Conservation (phyloP, 805 yeast genomes). For the Saturnispora zaruensis region DNA sequence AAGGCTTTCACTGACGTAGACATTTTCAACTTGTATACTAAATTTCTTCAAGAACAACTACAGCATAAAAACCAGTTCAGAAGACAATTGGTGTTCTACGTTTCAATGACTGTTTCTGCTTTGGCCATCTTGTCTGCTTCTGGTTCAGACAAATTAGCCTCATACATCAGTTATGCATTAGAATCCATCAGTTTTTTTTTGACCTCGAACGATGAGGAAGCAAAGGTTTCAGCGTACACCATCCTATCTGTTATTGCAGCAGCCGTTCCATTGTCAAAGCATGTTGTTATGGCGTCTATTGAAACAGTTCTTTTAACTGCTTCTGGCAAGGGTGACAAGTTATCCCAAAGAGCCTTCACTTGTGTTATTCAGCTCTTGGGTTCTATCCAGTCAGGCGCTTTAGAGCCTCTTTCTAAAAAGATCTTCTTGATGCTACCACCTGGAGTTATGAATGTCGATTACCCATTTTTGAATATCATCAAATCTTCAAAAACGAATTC, state of each 20-base stretch:
- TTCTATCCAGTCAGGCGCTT: slow-evolving; percentile 30
- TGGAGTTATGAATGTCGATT: slow-evolving; percentile 16
- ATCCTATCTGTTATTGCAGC: slow-evolving; percentile 69
- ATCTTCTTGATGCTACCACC: slow-evolving; percentile 19
- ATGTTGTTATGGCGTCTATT: slow-evolving; percentile 51
- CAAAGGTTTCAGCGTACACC: slow-evolving; percentile 79
- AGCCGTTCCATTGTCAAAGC: slow-evolving; percentile 54
- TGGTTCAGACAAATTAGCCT: slow-evolving; percentile 34
- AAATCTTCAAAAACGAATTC: slow-evolving; percentile 14
- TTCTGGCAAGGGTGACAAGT: slow-evolving; percentile 15
- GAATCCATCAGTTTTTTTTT: slow-evolving; percentile 51
- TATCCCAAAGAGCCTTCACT: slow-evolving; percentile 33
- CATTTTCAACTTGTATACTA: slow-evolving; percentile 57
- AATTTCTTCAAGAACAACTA: slow-evolving; percentile 42
- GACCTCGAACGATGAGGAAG: slow-evolving; percentile 41
- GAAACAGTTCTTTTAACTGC: slow-evolving; percentile 39
- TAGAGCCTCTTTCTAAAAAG: slow-evolving; percentile 22
- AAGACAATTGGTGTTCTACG: slow-evolving; percentile 68
- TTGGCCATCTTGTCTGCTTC: slow-evolving; percentile 52
- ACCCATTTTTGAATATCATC: slow-evolving; percentile 15
- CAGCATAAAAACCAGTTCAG: slow-evolving; percentile 51
- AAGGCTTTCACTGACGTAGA: slow-evolving; percentile 68
- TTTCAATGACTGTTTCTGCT: slow-evolving; percentile 60
- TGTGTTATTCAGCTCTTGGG: slow-evolving; percentile 43
- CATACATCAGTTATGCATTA: slow-evolving; percentile 46